Conservation (phyloP, 768 basidiomycete genomes). For the Lentinus brumalis region DNA sequence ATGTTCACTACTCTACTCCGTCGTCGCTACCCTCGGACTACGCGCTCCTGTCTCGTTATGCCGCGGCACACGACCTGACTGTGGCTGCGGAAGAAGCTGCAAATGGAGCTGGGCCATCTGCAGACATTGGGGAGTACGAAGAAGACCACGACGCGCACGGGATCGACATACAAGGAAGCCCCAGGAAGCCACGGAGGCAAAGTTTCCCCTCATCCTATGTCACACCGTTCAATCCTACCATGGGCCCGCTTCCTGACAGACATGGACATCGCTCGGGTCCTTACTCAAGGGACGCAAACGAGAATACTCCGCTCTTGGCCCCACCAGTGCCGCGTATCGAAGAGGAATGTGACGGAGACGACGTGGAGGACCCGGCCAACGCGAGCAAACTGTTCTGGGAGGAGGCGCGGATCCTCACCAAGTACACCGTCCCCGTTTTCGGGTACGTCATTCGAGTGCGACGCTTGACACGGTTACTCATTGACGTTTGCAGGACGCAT, state of each 20-base stretch:
- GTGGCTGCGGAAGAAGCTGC: conserved; percentile 14
- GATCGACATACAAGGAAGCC: conserved; percentile 3
- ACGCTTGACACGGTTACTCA: not conserved
- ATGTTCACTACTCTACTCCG: conserved; percentile 51
- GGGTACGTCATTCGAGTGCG: conserved; percentile 46
- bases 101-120: conserved; percentile 5
- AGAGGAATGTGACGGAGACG: conserved; percentile 45
- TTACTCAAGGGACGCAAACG: conserved; percentile 32
- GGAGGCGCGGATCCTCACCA: conserved; percentile 57
- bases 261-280: conserved; percentile 26
- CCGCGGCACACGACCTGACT: conserved; percentile 30
- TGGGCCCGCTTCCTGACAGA: conserved; percentile 32
- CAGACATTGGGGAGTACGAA: conserved; percentile 14
- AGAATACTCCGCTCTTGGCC: conserved; percentile 61
- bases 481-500: conserved; percentile 56
- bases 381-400: conserved; percentile 48
- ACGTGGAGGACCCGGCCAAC: conserved; percentile 32
- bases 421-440: conserved; percentile 73
- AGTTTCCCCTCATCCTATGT: conserved; percentile 39
- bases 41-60: conserved; percentile 58
- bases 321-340: conserved; percentile 59
- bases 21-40: conserved; percentile 69
- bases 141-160: conserved; percentile 14
- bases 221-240: conserved; percentile 40
- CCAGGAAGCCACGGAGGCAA: conserved; percentile 23